Base-by-base conservation (phyloP, 148 eudicot genomes). In the Silene latifolia region DNA sequence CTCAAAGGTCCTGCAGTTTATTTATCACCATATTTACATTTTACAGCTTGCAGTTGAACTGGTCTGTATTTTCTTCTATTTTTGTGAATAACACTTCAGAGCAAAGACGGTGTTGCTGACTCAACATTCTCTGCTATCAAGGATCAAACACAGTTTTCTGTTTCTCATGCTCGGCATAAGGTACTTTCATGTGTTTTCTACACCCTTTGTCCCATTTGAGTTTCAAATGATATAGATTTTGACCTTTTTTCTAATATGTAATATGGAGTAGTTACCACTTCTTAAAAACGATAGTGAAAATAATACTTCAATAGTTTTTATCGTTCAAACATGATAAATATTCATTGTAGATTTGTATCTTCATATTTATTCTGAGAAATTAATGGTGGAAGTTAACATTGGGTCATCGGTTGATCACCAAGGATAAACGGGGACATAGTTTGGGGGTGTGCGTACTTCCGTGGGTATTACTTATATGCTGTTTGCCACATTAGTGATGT, bases 31-130 rank as follows among this genome's bases (percentile, higher is more conserved):
- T 66, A 13, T 73, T 24, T 56, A 39, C 27, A 24, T 20, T 63
- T 63, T 24, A 23, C 39, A 66, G 15, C 53, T 65, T 39, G 17
- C 69, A 58, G 58, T 25, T 72, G 11, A 72, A 61, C 47, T 56
- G 32, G 47, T 39, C 21, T 67, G 19, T 54, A 15, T 24, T n/a
- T 66, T 42, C 20, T 73, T 58, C 15, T 63, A 86, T 67, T 63
- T 39, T 13, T 82, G 72, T n/a, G 59, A 63, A 63, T 10, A 15
- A 8, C 68, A 67, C 56, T 46, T 8, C 46, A 92, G 97, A 80
- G 80, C 64, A 92, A 92, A 85, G 97, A 92, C 77, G 91, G 88
- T 72, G 81, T 89, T 65, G 84, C 82, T 68, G 97, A 92, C 84
- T 84, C 95, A 42, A 84, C 89, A 24, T 92, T 92, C 82, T 82